phyloP scores from a whole-genome alignment of 1,139 yeast species.

The Blastobotrys aristatus region DNA sequence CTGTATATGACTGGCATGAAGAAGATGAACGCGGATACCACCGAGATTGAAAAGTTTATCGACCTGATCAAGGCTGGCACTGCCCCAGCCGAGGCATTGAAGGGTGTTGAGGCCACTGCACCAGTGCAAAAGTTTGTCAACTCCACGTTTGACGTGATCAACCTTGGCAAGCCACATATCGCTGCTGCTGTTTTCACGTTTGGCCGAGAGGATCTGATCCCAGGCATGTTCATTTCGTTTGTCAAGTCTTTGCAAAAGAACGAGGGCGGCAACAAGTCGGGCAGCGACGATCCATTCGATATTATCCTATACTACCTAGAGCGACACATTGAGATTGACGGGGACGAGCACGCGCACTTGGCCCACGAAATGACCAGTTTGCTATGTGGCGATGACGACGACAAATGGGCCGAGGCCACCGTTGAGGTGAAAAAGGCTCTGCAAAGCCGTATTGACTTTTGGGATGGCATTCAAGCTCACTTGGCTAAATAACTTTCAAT shows the following conservation, averaged over 20 bases:
- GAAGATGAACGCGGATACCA: constrained; percentile 21
- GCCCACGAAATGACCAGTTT: constrained; percentile 24
- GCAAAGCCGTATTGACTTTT: constrained; percentile 21
- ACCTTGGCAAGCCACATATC: constrained; percentile 32
- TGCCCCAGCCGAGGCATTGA: constrained; percentile 15
- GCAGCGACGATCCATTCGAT: too few relatives aligned
- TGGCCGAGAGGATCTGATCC: constrained; percentile 24
- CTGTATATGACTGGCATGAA: constrained; percentile 21
- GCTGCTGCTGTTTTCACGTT: constrained; percentile 25
- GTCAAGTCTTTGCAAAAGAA: constrained; percentile 36
- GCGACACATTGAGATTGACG: constrained; percentile 25
- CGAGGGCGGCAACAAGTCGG: constrained; percentile 22
- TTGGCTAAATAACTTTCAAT: constrained; percentile 3
- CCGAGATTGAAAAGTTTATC: constrained; percentile 18
- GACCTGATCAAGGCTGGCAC: constrained; percentile 13
- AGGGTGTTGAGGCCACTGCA: constrained; percentile 14
- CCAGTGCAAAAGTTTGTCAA: constrained; percentile 45
- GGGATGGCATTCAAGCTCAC: constrained; percentile 21
- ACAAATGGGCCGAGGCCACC: constrained; percentile 23
- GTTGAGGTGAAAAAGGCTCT: constrained; percentile 21
- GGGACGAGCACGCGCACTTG: constrained; percentile 23
- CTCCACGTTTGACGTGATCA: constrained; percentile 68
- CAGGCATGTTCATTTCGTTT: constrained; percentile 77
- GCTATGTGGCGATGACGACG: constrained; percentile 22
- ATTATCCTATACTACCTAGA: constrained; percentile 25